Evolutionary conservation across 139 green algal species (phyloP).

Genomic region (Closterium sp.): DNA sequence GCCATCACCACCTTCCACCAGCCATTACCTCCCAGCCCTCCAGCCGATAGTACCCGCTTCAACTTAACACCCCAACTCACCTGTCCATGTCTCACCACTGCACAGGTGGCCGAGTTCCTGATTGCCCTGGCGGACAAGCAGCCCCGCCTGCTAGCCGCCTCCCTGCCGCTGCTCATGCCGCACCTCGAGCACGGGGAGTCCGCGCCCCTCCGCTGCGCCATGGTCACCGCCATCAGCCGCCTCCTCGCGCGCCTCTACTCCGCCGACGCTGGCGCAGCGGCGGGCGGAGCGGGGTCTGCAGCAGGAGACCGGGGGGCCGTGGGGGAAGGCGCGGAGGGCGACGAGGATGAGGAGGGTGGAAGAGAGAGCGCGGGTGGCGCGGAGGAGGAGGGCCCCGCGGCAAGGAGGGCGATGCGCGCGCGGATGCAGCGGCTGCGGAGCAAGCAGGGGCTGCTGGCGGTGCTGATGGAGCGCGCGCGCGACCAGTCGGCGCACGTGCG

Average conservation of each 20-base stretch:
- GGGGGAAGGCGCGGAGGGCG: not conserved
- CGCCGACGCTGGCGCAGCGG: not conserved
- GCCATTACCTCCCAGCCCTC: too few species aligned
- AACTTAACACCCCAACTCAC: too few species aligned
- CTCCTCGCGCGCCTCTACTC: conserved; percentile 44
- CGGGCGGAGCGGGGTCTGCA: not conserved
- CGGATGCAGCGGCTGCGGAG: conserved; percentile 52
- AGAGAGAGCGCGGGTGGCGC: not conserved
- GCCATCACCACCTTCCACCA: too few species aligned
- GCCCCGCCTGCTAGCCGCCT: conserved; percentile 49
- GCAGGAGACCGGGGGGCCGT: not conserved
- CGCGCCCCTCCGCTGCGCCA: conserved; percentile 67
- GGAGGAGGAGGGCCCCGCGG: not conserved
- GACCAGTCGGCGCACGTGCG: conserved; percentile 70
- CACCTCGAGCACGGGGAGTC: conserved; percentile 69
- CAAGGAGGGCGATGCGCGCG: not conserved
- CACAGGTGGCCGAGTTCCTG: conserved; percentile 50
- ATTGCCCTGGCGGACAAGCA: conserved; percentile 60
- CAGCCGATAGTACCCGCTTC: too few species aligned
- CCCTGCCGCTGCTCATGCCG: conserved; percentile 61
- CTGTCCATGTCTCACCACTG: too few species aligned
- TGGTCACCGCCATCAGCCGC: conserved; percentile 66
- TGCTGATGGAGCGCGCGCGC: conserved; percentile 66
- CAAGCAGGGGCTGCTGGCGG: conserved; percentile 77
- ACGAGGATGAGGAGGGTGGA: not conserved